Evolutionary conservation across 805 yeast species (phyloP), one percentile per base, ranked within the genome.

Genomic region (Pichia rugopelliculosa): DNA sequence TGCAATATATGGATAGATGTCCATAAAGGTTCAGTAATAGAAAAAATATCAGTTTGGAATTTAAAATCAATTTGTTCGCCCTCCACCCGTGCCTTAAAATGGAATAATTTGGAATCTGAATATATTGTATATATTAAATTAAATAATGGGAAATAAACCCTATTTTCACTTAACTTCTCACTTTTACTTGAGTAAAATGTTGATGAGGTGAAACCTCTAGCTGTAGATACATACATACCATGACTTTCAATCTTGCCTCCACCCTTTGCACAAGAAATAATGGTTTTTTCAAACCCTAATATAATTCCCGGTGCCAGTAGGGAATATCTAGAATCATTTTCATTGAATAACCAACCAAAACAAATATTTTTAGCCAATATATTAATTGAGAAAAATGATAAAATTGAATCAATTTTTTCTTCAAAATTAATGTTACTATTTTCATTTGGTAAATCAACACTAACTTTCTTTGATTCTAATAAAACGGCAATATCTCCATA

Each of bases 281-380:
- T 84, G 20, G 87, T 76, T 17, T 81, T 68, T 53, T 86, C 87
- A 47, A 84, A 87, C 0, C 97, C 97, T 26, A 80, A 51, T 36
- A 85, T 80, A n/a, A 87, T 58, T 11, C 96, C 96, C 0, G 88
- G 88, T 20, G 42, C 45, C 22, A 41, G 15, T 6, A 9, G 25
- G 8, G 24, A 23, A 24, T 48, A 45, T 15, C 38, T 36, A 6
- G 38, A 30, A 15, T 44, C 41, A 5, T 42, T 46, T 15, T 58
- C 60, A n/a, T 76, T 80, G 59, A 84, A 84, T 4, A 84, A 60
- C 89, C 96, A 87, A 0, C 96, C 95, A 30, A 84, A 50, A 52
- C 95, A 84, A 50, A 85, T 70, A 53, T 83, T 77, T 54, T 80
- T 75, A 0, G 87, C 76, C 6, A 80, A 60, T 22, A 84, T 69